Evolutionary conservation across 2,329 filamentous ascomycete genomes (phyloP), one percentile per base, ranked within the genome.

Genomic region (Cladosporium sp.): DNA sequence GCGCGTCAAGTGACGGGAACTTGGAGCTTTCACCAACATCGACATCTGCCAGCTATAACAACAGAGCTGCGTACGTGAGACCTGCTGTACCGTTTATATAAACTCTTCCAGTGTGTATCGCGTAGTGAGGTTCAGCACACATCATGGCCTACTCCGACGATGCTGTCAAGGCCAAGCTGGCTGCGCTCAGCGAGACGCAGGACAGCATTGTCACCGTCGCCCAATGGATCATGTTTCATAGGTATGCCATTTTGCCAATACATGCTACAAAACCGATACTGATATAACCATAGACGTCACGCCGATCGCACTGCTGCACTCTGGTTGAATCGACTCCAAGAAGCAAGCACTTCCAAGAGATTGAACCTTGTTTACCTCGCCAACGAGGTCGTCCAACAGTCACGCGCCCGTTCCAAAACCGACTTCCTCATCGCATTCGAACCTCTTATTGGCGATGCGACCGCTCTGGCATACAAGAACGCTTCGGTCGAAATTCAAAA

Each of bases 171-270:
- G 92, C 94, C 63, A 97, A 97, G 82, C 89, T 99, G 63, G 96
- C 93, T 35, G 92, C 93, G 50, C 86, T 99, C 68, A 97, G 97
- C 79, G 96, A 99, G 80, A 96, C 93, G 12, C 94, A 99, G 78
- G 95, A 99, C 77, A 96, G 93, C 80, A 98, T 99, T 75, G 88
- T 96, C 67, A 94, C 92, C 40, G 93, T 96, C 68, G 93, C 95
- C 66, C 94, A 98, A 88, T 99, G 96, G 96, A 95, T 99, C 68
- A 96, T 99, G 90, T 99, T 99, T 78, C 94, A 99, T 81, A 90
- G 93, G 93, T 96, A 88, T 71, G 70, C 66, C 68, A 2, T 16
- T 28, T 12, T 59, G 35, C 78, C 70, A 59, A 33, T 35, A 35
- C 49, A 14, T 31, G 5, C 33, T 11, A 53, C 53, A 12, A 21